A percentile compares a stretch with the other conserved stretches of the same genome.
Conservation (phyloP, 2,329 filamentous ascomycete genomes). For the Pyrenophora seminiperda region DNA sequence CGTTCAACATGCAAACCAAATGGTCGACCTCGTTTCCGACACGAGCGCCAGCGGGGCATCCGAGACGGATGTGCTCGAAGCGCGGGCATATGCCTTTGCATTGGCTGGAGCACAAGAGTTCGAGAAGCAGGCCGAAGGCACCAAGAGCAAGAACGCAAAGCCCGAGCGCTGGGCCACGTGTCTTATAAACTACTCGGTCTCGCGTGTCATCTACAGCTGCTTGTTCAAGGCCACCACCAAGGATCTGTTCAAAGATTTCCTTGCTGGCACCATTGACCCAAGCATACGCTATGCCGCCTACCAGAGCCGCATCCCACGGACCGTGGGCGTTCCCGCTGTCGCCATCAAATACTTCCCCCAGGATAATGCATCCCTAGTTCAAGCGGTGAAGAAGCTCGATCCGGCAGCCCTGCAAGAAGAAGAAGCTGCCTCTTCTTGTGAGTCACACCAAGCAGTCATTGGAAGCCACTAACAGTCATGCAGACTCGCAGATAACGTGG, state of each 20-base stretch:
- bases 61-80: conserved; percentile 77
- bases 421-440: conserved; percentile 56
- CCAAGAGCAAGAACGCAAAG: conserved; percentile 44
- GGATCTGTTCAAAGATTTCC: conserved; percentile 83
- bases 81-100: conserved; percentile 78
- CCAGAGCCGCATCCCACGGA: conserved; percentile 84
- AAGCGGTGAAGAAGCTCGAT: conserved; percentile 73
- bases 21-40: conserved; percentile 70
- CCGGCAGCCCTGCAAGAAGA: conserved; percentile 55
- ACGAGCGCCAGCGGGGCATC: conserved; percentile 67
- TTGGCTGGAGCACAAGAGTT: conserved; percentile 79
- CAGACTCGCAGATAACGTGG: conserved; percentile 74
- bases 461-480: conserved; percentile 20
- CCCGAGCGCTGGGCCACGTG: conserved; percentile 74
- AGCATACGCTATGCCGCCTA: conserved; percentile 95
- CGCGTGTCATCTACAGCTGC: conserved; percentile 81
- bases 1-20: conserved; percentile 67
- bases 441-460: conserved; percentile 31
- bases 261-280: conserved; percentile 86
- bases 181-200: conserved; percentile 74
- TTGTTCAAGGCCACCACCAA: conserved; percentile 69
- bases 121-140: conserved; percentile 72
- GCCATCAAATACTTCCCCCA: conserved; percentile 78
- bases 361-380: conserved; percentile 65
- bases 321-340: conserved; percentile 78